These are phyloP conservation scores for Cladosporium colombiae DNA, from an alignment of 2,329 filamentous ascomycete species.

Conservation along the genomic window DNA sequence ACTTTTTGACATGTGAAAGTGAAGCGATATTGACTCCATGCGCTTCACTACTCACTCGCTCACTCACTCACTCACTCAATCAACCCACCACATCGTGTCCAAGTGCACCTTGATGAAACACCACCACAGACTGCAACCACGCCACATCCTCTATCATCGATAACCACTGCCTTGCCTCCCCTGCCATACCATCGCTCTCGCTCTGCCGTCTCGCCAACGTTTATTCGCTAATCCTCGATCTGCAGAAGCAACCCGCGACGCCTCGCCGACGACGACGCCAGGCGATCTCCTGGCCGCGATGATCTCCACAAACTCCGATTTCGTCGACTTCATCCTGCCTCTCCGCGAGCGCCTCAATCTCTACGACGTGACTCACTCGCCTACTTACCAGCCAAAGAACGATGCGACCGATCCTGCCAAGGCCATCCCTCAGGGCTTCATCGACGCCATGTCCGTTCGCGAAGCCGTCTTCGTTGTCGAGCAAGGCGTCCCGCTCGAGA, in stretches of 20 bases:
- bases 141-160: neutral
- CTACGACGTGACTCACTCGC: conserved; percentile 33
- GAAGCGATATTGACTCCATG: neutral
- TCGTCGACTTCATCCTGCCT: conserved; percentile 36
- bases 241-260: neutral
- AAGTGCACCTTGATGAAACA: conserved; percentile 18
- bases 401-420: conserved; percentile 29
- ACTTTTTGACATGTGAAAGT: conserved; percentile 4
- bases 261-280: conserved; percentile 5
- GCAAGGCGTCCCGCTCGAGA: conserved; percentile 59
- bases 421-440: conserved; percentile 47
- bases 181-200: neutral
- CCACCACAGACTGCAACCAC: neutral
- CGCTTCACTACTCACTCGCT: neutral
- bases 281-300: conserved; percentile 10
- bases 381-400: conserved; percentile 34
- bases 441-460: conserved; percentile 60
- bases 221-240: neutral
- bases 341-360: conserved; percentile 33
- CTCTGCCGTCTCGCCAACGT: neutral
- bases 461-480: conserved; percentile 60
- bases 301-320: conserved; percentile 30
- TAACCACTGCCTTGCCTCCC: neutral
- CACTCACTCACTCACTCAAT: neutral
- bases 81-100: neutral